These are phyloP conservation scores for Cryptosporidium sp. DNA, from an alignment of 169 alveolate genomes.

Conservation along the genomic window DNA sequence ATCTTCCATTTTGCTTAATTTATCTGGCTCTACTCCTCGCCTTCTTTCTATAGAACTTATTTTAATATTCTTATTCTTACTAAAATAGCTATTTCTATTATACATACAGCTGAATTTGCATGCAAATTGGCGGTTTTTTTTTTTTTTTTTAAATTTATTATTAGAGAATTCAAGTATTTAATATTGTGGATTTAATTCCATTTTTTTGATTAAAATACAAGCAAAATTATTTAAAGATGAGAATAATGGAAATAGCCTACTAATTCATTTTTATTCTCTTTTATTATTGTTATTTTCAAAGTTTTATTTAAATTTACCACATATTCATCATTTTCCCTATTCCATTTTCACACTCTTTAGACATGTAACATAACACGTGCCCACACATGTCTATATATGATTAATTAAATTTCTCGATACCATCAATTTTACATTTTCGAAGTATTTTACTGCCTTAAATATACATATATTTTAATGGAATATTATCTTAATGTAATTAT, in stretches of 20 bases:
- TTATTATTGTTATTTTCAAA: not conserved
- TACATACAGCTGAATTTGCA: not conserved
- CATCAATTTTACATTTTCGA: not conserved
- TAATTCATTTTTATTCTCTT: not conserved
- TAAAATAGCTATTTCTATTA: not conserved
- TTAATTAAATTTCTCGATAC: constrained; percentile 13
- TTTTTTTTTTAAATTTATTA: not conserved
- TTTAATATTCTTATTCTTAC: not conserved
- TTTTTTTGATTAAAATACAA: not conserved
- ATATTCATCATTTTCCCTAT: not conserved
- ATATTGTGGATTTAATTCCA: not conserved
- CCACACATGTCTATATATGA: constrained; percentile 23
- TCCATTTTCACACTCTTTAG: constrained; percentile 16
- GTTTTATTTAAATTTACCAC: not conserved
- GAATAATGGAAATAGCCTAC: not conserved
- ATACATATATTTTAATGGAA: no score
- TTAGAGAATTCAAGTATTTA: not conserved
- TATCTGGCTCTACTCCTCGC: not conserved
- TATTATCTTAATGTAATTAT: no score
- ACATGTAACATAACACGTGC: constrained; percentile 1
- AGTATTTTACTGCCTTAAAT: no score
- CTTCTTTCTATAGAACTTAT: not conserved
- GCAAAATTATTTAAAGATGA: not conserved
- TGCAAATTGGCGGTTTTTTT: constrained; percentile 10
- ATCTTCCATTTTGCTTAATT: not conserved